These are phyloP conservation scores for Craspedostauros australis DNA, from an alignment of 108 stramenopile genomes.

Conservation along the genomic window DNA sequence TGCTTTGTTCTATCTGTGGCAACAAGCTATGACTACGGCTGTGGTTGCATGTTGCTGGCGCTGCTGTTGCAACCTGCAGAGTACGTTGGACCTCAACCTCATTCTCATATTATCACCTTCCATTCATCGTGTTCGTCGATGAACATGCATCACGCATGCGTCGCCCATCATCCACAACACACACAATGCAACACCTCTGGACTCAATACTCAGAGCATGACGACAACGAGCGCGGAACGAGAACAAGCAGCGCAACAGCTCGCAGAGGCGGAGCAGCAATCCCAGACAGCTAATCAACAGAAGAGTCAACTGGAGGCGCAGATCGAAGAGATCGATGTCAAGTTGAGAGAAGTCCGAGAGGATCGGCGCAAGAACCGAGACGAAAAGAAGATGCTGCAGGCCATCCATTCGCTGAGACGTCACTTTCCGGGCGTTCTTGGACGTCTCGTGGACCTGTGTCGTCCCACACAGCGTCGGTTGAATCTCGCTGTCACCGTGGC, in stretches of 20 bases:
- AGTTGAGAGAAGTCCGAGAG: slow-evolving; percentile 80
- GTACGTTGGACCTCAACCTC: no score
- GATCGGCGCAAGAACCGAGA: slow-evolving; percentile 78
- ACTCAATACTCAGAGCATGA: slow-evolving; percentile 59
- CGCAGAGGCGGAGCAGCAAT: slow-evolving; percentile 35
- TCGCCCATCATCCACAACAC: no score
- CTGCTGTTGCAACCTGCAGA: no score
- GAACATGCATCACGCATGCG: no score
- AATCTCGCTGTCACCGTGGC: slow-evolving; percentile 95
- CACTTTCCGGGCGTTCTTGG: slow-evolving; percentile 93
- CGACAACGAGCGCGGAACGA: slow-evolving; percentile 55
- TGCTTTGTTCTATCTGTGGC: background rate
- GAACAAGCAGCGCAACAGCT: slow-evolving; percentile 54
- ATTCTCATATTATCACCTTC: slow-evolving; percentile 1
- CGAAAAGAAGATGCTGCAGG: slow-evolving; percentile 70
- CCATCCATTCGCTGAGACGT: slow-evolving; percentile 72
- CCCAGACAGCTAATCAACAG: slow-evolving; percentile 46
- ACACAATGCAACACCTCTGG: no score
- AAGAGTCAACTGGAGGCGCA: slow-evolving; percentile 75
- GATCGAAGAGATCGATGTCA: slow-evolving; percentile 69
- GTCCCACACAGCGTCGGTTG: slow-evolving; percentile 86
- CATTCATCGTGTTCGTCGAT: background rate
- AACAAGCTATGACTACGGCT: no score
- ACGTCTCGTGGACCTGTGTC: slow-evolving; percentile 91
- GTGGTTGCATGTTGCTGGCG: no score